phyloP scores from a whole-genome alignment of 352 stramenopile genomes.

The Pythium phragmiticola region DNA sequence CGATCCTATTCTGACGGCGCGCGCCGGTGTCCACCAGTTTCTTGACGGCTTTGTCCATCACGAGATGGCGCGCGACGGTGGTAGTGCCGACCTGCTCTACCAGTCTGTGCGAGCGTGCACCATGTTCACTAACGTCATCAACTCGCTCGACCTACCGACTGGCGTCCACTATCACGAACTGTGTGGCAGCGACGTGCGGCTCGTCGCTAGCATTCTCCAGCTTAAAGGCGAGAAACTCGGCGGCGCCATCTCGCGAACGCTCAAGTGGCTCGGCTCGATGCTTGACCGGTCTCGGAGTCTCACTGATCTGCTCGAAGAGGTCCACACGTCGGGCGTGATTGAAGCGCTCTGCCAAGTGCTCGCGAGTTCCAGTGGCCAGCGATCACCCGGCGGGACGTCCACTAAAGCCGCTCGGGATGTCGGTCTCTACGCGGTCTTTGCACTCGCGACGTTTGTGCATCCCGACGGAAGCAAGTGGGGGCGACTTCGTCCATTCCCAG shows the following conservation, averaged over 20 bases:
- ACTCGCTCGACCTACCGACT: slow-evolving; percentile 29
- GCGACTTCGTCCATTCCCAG: slow-evolving; percentile 52
- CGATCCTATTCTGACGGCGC: slow-evolving; percentile 8
- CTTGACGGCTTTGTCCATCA: slow-evolving; percentile 13
- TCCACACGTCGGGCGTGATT: slow-evolving; percentile 55
- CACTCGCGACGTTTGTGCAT: slow-evolving; percentile 68
- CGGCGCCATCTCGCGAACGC: slow-evolving; percentile 44
- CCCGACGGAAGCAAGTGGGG: slow-evolving; percentile 61
- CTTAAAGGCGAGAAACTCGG: slow-evolving; percentile 31
- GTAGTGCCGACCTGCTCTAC: slow-evolving; percentile 41
- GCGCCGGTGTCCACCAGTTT: slow-evolving; percentile 25
- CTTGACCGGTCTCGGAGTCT: slow-evolving; percentile 61
- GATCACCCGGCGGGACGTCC: slow-evolving; percentile 52
- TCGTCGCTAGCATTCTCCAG: slow-evolving; percentile 43
- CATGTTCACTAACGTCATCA: slow-evolving; percentile 58
- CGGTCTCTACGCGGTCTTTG: slow-evolving; percentile 60
- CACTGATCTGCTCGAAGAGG: slow-evolving; percentile 52
- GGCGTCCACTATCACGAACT: slow-evolving; percentile 44
- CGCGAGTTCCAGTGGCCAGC: slow-evolving; percentile 37
- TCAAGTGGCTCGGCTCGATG: slow-evolving; percentile 83
- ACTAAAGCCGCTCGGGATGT: slow-evolving; percentile 43
- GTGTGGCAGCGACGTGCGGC: slow-evolving; percentile 42
- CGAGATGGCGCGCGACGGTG: neutral
- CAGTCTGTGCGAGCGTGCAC: slow-evolving; percentile 62
- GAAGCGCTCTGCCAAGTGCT: slow-evolving; percentile 65